Evolutionary conservation across 495 filamentous ascomycete genomes (phyloP).

Genomic region (Podospora australis): DNA sequence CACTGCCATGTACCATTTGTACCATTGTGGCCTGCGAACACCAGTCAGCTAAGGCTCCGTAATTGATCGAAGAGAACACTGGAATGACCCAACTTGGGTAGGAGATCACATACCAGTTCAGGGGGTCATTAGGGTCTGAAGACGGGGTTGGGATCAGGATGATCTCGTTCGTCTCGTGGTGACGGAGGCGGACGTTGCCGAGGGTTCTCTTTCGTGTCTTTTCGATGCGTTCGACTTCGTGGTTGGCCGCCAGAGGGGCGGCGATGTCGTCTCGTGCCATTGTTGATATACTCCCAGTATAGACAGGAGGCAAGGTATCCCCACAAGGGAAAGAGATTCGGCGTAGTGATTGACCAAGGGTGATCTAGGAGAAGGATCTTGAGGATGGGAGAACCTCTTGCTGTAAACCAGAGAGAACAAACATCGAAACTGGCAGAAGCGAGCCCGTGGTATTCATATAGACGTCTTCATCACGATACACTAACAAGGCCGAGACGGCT

Average conservation of each 20-base stretch:
- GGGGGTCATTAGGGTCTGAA: conserved; percentile 53
- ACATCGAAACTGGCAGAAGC: too few species aligned
- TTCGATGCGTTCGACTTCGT: conserved; percentile 12
- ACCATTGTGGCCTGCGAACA: conserved; percentile 34
- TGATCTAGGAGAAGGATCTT: too few species aligned
- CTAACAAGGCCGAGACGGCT: background rate
- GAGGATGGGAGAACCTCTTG: too few species aligned
- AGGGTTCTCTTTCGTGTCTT: conserved; percentile 26
- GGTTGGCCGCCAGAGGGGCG: conserved; percentile 14
- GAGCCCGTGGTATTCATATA: background rate
- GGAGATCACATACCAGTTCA: conserved; percentile 45
- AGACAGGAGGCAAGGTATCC: background rate
- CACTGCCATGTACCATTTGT: conserved; percentile 43
- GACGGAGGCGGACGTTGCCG: conserved; percentile 43
- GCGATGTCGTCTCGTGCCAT: conserved; percentile 15
- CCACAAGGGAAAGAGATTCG: too few species aligned
- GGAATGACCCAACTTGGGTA: too few species aligned
- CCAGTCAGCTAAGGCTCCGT: background rate
- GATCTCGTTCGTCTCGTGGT: conserved; percentile 43
- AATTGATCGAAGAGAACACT: background rate
- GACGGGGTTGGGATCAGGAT: conserved; percentile 55
- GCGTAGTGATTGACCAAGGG: too few species aligned
- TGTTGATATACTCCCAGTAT: background rate
- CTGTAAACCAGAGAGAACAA: too few species aligned
- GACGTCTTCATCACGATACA: background rate